Base-by-base conservation (phyloP, 2,329 filamentous ascomycete species). In the Pyricularia sp. region DNA sequence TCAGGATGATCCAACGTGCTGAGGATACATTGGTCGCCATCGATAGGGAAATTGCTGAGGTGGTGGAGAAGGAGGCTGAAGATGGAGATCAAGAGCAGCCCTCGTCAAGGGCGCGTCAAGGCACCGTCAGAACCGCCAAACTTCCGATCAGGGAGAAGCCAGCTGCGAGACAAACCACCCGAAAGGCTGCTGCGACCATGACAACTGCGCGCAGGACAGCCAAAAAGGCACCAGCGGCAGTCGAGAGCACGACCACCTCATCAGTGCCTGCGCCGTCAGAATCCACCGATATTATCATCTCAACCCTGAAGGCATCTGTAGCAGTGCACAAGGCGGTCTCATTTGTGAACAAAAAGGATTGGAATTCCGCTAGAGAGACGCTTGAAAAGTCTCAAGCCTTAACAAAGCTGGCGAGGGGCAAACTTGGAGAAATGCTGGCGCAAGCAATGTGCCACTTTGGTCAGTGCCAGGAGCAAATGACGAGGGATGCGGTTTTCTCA, bases 401-500 rank as follows among this genome's bases (percentile, higher is more conserved):
- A 22, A 61, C 65, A 13, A 67, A 65, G 24, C 60, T 66, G 30
- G 65, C 64, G 8, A 53, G 79, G 7, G 77, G 77, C 65, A 74
- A 75, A 66, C 74, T 79, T 65, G 82, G 69, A 68, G 78, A 85
- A 65, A 83, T 86, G 53, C 80, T 90, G 65, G 81, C 85, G 12
- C 84, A 84, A 65, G 90, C 89, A 24, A 85, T 85, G 64, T 85
- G 88, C 60, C 82, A 89, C 59, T 79, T 91, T 66, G 81, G 85
- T 19, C 83, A 88, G 73, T 89, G 87, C 67, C 80, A 89, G 70
- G 84, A 88, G 61, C 82, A 88, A 70, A 90, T 96, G 79, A 83
- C 87, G 13, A 82, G 84, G 4, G 90, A 96, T 74, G 88, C 93
- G 2, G 88, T 94, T 3, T 96, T 93, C 74, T 96, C 91, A 22